These are phyloP conservation scores for Ganoderma meredithae DNA, from an alignment of 1,284 basidiomycete species.

Conservation along the genomic window DNA sequence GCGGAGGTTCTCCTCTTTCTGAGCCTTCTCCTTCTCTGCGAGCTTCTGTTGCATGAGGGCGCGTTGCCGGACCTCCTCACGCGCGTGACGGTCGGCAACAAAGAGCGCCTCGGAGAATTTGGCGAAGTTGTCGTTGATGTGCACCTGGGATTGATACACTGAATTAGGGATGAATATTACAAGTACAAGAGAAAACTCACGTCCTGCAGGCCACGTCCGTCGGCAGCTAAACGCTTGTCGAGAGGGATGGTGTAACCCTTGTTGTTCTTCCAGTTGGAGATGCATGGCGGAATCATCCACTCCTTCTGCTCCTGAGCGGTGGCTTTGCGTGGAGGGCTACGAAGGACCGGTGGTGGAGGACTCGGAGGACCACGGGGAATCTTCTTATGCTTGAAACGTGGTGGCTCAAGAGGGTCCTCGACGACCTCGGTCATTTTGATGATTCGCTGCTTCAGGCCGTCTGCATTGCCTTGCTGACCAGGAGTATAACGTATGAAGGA, in stretches of 20 bases:
- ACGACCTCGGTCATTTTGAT: constrained; percentile 99
- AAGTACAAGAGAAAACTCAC: constrained; percentile 57
- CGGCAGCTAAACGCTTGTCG: constrained; percentile 97
- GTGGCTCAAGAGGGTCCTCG: constrained; percentile 97
- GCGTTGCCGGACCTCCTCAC: constrained; percentile 97
- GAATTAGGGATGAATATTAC: not conserved
- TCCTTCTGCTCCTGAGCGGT: constrained; percentile 98
- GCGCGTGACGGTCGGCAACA: constrained; percentile 96
- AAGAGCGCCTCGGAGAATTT: constrained; percentile 98
- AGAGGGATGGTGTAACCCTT: constrained; percentile 99
- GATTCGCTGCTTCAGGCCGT: constrained; percentile 88
- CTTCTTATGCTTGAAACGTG: constrained; percentile 98
- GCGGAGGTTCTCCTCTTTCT: constrained; percentile 96
- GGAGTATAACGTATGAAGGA: constrained; percentile 97
- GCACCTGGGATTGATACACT: constrained; percentile 61
- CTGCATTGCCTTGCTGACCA: constrained; percentile 78
- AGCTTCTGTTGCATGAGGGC: constrained; percentile 98
- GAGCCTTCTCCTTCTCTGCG: constrained; percentile 96
- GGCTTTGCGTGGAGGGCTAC: constrained; percentile 95
- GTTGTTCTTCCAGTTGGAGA: constrained; percentile 99
- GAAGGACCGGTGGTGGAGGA: constrained; percentile 96
- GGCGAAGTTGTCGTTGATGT: constrained; percentile 99
- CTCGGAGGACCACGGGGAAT: constrained; percentile 95
- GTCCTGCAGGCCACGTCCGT: constrained; percentile 96
- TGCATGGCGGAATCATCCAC: constrained; percentile 99